phyloP scores from a whole-genome alignment of 2,329 filamentous ascomycete species.

The Cladophialophora psammophila region DNA sequence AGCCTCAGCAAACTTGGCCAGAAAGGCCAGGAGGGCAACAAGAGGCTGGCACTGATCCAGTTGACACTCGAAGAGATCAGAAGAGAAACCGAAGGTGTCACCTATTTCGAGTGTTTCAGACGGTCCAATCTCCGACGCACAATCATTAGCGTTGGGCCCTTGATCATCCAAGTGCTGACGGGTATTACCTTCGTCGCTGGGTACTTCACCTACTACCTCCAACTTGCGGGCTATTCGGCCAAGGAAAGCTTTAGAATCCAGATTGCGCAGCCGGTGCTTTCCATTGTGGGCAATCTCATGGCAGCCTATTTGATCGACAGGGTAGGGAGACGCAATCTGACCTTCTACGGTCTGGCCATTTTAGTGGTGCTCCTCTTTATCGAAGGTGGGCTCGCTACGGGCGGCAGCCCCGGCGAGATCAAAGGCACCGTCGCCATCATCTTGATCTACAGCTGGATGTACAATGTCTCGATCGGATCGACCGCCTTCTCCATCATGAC shows the following conservation, averaged over 20 bases:
- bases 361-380: conserved; percentile 53
- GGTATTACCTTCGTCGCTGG: conserved; percentile 48
- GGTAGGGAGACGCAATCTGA: conserved; percentile 48
- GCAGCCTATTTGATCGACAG: conserved; percentile 51
- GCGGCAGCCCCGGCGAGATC: conserved; percentile 10
- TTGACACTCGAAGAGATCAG: conserved; percentile 37
- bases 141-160: conserved; percentile 49
- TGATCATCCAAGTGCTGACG: conserved; percentile 48
- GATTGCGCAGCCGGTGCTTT: conserved; percentile 51
- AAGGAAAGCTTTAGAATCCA: conserved; percentile 49
- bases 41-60: conserved; percentile 47
- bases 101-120: conserved; percentile 53
- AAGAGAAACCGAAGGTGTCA: conserved; percentile 47
- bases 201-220: conserved; percentile 54
- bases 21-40: background rate
- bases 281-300: conserved; percentile 51
- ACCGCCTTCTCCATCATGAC: conserved; percentile 50
- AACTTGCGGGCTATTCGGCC: conserved; percentile 52
- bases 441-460: conserved; percentile 50
- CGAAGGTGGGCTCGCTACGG: conserved; percentile 47
- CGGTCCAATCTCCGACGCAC: conserved; percentile 50
- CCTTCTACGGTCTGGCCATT: conserved; percentile 46
- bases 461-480: conserved; percentile 52
- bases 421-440: conserved; percentile 45
- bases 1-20: conserved; percentile 39